Conservation (phyloP, 495 filamentous ascomycete species). For the Penicillium cataractarum region DNA sequence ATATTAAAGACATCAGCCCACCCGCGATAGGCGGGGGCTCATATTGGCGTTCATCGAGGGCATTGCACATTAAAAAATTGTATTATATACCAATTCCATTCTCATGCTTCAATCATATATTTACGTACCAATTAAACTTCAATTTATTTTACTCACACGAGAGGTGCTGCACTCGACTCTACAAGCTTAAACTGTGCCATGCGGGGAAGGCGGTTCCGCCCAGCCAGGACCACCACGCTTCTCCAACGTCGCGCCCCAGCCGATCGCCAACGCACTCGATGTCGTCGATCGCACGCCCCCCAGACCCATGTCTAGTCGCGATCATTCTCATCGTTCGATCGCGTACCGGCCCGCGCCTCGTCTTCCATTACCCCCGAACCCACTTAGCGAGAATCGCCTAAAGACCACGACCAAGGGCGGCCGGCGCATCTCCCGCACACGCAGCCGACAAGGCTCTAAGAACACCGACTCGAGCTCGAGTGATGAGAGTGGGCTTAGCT, state of each 20-base stretch:
- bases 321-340: constrained; percentile 81
- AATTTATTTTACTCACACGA: not conserved
- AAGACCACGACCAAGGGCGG: constrained; percentile 38
- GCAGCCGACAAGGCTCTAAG: constrained; percentile 33
- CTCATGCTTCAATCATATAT: not conserved
- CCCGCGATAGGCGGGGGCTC: constrained; percentile 4
- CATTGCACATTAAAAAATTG: constrained; percentile 28
- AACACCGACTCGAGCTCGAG: constrained; percentile 51
- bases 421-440: constrained; percentile 40
- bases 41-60: constrained; percentile 23
- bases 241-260: constrained; percentile 17
- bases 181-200: constrained; percentile 15
- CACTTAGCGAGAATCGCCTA: constrained; percentile 49
- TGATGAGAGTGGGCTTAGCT: constrained; percentile 49
- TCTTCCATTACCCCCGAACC: constrained; percentile 89
- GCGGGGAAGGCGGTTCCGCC: constrained; percentile 32
- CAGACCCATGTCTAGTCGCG: constrained; percentile 71
- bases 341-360: constrained; percentile 77
- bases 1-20: constrained; percentile 23
- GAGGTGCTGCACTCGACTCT: not conserved
- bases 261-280: constrained; percentile 33
- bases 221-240: constrained; percentile 12
- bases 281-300: constrained; percentile 54
- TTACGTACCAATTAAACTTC: not conserved
- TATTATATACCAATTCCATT: constrained; percentile 12